phyloP scores from a whole-genome alignment of 345 rosid genomes.

The Cardiospermum halicacabum region DNA sequence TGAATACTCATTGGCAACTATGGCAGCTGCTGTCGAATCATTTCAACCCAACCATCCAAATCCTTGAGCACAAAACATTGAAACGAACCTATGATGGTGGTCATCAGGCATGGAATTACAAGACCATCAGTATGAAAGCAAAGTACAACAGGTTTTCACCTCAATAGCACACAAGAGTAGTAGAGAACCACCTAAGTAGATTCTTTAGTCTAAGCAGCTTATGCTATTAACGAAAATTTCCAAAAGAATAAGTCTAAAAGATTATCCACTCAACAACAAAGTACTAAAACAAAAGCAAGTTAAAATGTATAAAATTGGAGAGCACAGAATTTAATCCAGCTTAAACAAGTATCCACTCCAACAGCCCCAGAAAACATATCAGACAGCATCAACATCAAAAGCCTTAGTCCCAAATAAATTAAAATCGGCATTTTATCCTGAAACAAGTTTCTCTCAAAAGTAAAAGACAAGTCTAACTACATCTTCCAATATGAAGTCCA shows the following conservation, averaged over 20 bases:
- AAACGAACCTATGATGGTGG: neutral
- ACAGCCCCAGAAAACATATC: neutral
- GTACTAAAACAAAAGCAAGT: too few species aligned
- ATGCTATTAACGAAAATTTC: neutral
- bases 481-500: too few species aligned
- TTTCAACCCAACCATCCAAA: neutral
- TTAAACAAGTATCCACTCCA: neutral
- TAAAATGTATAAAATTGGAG: neutral
- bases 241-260: too few species aligned
- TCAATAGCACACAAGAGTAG: constrained; percentile 1
- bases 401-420: too few species aligned
- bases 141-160: neutral
- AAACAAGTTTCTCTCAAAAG: too few species aligned
- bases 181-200: neutral
- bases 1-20: neutral
- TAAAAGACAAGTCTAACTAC: too few species aligned
- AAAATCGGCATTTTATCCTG: too few species aligned
- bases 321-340: neutral
- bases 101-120: neutral
- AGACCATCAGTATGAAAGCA: neutral
- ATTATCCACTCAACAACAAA: too few species aligned
- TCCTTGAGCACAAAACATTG: neutral
- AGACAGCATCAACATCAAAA: too few species aligned
- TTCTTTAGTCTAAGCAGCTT: neutral
- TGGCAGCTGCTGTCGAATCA: neutral